phyloP scores from a whole-genome alignment of 352 stramenopile species.

The Globisporangium radiosum region DNA sequence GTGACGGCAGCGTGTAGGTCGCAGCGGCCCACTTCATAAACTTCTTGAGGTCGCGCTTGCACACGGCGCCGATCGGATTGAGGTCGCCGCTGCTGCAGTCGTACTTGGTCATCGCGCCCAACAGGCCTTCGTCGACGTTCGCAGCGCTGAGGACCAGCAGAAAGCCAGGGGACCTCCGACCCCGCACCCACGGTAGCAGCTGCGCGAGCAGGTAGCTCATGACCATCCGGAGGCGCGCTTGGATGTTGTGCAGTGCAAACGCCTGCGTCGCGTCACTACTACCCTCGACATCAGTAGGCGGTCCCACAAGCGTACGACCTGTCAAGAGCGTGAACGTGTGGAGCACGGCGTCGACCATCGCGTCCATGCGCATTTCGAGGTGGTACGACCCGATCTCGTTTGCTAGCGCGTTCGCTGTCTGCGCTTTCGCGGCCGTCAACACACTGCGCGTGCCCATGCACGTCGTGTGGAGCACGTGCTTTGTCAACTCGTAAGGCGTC shows the following conservation, averaged over 20 bases:
- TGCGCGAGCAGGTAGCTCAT: constrained; percentile 97
- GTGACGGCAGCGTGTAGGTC: constrained; percentile 87
- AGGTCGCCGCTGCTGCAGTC: constrained; percentile 98
- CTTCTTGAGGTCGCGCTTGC: constrained; percentile 94
- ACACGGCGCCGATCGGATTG: constrained; percentile 98
- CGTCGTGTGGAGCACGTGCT: constrained; percentile 92
- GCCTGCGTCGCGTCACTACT: constrained; percentile 92
- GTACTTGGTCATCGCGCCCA: constrained; percentile 99
- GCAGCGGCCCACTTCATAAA: constrained; percentile 91
- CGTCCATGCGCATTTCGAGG: constrained; percentile 93
- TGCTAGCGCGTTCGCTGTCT: constrained; percentile 84
- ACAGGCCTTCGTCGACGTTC: constrained; percentile 98
- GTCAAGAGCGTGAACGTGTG: constrained; percentile 72
- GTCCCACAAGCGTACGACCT: constrained; percentile 89
- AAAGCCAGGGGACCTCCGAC: constrained; percentile 82
- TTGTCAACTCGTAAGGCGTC: constrained; percentile 87
- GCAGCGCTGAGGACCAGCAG: constrained; percentile 96
- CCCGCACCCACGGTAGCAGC: constrained; percentile 95
- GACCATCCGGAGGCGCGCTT: constrained; percentile 97
- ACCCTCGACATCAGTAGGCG: constrained; percentile 35
- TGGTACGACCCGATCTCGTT: constrained; percentile 95
- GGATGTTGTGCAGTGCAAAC: constrained; percentile 98
- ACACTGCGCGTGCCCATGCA: constrained; percentile 98
- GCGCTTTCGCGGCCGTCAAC: constrained; percentile 87
- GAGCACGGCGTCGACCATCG: constrained; percentile 88